Percentiles rank a stretch among this genome's conserved stretches.
These are phyloP conservation scores for Fusarium verticillioides DNA, from an alignment of 2,329 filamentous ascomycete species.

Conservation along the genomic window DNA sequence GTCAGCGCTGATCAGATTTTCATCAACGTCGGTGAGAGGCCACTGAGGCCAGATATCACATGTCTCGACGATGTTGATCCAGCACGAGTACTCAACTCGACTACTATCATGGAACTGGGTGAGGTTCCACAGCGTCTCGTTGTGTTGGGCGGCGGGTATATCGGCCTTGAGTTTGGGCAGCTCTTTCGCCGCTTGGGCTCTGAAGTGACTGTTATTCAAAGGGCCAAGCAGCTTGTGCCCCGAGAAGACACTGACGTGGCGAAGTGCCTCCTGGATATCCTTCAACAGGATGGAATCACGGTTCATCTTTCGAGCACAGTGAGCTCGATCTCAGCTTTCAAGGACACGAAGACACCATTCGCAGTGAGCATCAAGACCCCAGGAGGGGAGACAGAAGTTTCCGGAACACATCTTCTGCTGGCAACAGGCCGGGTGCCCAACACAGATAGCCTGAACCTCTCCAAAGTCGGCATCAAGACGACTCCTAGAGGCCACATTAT, in stretches of 20 bases:
- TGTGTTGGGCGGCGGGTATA: slow-evolving; percentile 63
- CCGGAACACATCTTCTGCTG: slow-evolving; percentile 60
- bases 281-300: slow-evolving; percentile 58
- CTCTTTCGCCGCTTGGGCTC: slow-evolving; percentile 62
- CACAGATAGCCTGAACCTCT: slow-evolving; percentile 57
- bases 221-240: slow-evolving; percentile 54
- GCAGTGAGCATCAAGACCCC: slow-evolving; percentile 34
- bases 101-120: slow-evolving; percentile 58
- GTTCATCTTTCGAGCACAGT: slow-evolving; percentile 53
- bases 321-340: slow-evolving; percentile 38
- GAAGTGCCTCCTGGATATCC: slow-evolving; percentile 53
- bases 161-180: slow-evolving; percentile 65
- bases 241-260: slow-evolving; percentile 62
- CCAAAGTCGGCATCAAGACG: slow-evolving; percentile 53
- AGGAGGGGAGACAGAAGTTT: slow-evolving; percentile 41
- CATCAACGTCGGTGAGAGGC: slow-evolving; percentile 59
- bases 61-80: slow-evolving; percentile 52
- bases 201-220: slow-evolving; percentile 60
- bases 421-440: slow-evolving; percentile 63
- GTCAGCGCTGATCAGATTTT: slow-evolving; percentile 57
- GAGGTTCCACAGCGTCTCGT: slow-evolving; percentile 60
- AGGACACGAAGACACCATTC: slow-evolving; percentile 25
- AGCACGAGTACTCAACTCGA: slow-evolving; percentile 58
- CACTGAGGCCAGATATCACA: slow-evolving; percentile 51
- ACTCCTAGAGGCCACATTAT: slow-evolving; percentile 56